phyloP scores from a whole-genome alignment of 2,329 filamentous ascomycete species.

The Fusarium piperis region DNA sequence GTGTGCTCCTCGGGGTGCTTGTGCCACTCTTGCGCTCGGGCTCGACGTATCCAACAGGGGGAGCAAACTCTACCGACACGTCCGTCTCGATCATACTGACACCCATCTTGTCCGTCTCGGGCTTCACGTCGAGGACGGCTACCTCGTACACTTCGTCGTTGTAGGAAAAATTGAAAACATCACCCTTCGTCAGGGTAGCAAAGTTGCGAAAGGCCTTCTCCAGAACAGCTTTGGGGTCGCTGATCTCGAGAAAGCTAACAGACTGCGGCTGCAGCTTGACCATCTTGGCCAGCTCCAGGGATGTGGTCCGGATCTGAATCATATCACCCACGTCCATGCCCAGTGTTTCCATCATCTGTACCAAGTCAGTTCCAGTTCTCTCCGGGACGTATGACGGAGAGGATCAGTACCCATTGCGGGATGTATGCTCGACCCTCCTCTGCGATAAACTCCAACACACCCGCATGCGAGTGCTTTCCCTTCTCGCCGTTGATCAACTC shows the following conservation, averaged over 20 bases:
- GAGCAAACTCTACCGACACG: constrained; percentile 93
- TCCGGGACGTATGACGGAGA: background rate
- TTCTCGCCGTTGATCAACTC: constrained; percentile 91
- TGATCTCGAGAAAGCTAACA: constrained; percentile 93
- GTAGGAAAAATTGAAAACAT: constrained; percentile 96
- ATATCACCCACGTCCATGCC: constrained; percentile 91
- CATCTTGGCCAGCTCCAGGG: constrained; percentile 86
- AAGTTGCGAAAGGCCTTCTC: constrained; percentile 98
- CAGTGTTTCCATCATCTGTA: constrained; percentile 91
- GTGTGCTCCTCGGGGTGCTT: constrained; percentile 79
- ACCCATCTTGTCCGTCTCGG: constrained; percentile 81
- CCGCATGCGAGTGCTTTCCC: constrained; percentile 85
- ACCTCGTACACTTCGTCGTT: constrained; percentile 95
- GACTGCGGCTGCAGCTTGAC: constrained; percentile 98
- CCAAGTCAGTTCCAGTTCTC: constrained; percentile 31
- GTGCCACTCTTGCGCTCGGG: constrained; percentile 83
- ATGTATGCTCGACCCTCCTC: constrained; percentile 97
- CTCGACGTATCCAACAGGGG: constrained; percentile 94
- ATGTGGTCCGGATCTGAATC: constrained; percentile 93
- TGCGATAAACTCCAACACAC: constrained; percentile 96
- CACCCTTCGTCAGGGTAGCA: constrained; percentile 89
- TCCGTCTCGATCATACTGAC: constrained; percentile 98
- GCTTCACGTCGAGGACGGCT: constrained; percentile 92
- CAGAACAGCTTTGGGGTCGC: constrained; percentile 94
- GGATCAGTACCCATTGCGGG: constrained; percentile 81